These are phyloP conservation scores for Neurospora pannonica DNA, from an alignment of 495 filamentous ascomycete species.

Conservation along the genomic window DNA sequence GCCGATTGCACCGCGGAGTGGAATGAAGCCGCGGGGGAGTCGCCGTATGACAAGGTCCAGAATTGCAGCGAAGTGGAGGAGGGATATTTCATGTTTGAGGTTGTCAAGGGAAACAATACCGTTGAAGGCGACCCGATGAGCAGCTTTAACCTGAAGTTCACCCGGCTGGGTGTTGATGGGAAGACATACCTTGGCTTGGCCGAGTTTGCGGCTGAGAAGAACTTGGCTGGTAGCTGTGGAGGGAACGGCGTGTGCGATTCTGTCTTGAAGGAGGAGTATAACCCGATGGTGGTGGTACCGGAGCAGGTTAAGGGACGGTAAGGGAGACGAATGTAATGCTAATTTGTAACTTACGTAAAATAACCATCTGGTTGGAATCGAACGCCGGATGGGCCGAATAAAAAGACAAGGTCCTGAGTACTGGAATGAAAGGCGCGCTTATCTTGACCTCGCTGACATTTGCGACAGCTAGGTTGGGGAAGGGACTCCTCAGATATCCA, in stretches of 20 bases:
- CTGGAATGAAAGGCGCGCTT: background rate
- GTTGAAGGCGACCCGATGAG: background rate
- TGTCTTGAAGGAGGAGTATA: background rate
- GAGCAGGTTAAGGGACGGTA: background rate
- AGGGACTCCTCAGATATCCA: background rate
- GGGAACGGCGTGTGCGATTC: background rate
- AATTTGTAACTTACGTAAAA: background rate
- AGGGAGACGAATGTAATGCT: background rate
- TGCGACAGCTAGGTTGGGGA: background rate
- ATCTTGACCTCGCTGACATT: background rate
- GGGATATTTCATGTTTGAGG: background rate
- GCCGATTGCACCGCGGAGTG: background rate
- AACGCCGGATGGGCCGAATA: background rate
- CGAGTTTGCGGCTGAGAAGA: background rate
- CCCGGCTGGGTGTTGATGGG: background rate
- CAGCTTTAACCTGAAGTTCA: background rate
- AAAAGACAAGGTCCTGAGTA: background rate
- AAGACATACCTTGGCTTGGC: background rate
- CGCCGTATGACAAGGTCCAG: background rate
- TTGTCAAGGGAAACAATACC: background rate
- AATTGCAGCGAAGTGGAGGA: background rate
- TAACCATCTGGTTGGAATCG: background rate
- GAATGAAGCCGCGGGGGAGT: background rate
- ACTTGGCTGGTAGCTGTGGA: background rate
- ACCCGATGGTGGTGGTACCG: background rate